A percentile compares a stretch with the other conserved stretches of the same genome.
Conservation (phyloP, 2,329 filamentous ascomycete genomes). For the Pseudogymnoascus sp. region DNA sequence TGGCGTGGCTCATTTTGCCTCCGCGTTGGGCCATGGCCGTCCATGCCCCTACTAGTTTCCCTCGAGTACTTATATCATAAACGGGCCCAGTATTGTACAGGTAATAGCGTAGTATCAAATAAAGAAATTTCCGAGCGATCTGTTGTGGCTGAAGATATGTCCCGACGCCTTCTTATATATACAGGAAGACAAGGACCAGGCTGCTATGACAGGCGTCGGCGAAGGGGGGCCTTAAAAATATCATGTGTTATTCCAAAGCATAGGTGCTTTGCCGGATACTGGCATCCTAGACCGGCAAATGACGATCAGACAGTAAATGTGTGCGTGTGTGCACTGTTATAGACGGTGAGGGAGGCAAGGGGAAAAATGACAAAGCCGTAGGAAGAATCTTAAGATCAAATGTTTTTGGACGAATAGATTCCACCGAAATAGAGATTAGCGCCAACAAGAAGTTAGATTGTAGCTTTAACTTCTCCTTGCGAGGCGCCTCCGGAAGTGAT, state of each 20-base stretch:
- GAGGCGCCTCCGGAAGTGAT: neutral
- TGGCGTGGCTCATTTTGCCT: constrained; percentile 3
- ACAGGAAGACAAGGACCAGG: neutral
- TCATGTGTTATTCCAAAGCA: constrained; percentile 1
- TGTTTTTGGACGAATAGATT: neutral
- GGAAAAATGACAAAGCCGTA: neutral
- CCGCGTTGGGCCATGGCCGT: constrained; percentile 6
- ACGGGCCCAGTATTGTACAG: neutral
- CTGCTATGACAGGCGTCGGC: neutral
- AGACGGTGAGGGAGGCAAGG: neutral
- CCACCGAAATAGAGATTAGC: neutral
- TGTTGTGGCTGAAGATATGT: neutral
- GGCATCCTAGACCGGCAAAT: neutral
- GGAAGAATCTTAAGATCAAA: neutral
- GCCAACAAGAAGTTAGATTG: neutral
- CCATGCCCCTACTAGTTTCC: constrained; percentile 5
- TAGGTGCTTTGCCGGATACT: neutral
- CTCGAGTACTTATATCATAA: neutral
- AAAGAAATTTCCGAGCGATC: neutral
- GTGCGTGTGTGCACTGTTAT: neutral
- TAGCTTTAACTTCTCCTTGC: neutral
- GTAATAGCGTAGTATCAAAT: neutral
- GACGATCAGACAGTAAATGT: constrained; percentile 8
- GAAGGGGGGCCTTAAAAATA: constrained; percentile 3
- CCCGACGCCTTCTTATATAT: neutral